A percentile compares a stretch with the other conserved stretches of the same genome.
phyloP scores from a whole-genome alignment of 371 early-diverging fungal genomes.

The Circinella minor region DNA sequence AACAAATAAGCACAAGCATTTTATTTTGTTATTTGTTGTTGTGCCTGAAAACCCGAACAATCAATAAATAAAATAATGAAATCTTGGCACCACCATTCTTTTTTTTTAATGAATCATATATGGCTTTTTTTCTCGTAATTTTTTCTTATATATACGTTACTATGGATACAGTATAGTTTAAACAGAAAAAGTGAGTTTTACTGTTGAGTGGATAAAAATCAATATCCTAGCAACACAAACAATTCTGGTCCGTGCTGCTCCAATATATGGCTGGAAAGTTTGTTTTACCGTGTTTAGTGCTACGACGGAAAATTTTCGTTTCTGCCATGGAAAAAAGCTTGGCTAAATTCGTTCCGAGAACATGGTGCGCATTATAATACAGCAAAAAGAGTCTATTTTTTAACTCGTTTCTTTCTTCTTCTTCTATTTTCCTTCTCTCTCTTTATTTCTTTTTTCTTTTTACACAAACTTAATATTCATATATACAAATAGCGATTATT shows the following conservation, averaged over 20 bases:
- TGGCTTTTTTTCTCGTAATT: no score
- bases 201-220: no score
- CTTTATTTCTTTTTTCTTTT: neutral
- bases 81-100: no score
- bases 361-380: neutral
- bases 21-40: neutral
- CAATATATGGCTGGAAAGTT: neutral
- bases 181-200: no score
- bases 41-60: neutral
- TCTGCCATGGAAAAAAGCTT: neutral
- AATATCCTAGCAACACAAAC: no score
- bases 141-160: no score
- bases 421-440: neutral
- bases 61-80: neutral
- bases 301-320: neutral
- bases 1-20: no score
- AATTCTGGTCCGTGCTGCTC: neutral
- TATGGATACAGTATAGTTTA: no score
- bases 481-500: neutral
- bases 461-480: neutral
- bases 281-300: neutral
- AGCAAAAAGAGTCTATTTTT: no score
- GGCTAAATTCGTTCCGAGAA: neutral
- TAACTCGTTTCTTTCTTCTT: no score
- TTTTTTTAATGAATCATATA: no score